These are phyloP conservation scores for Lipomyces chichibuensis DNA, from an alignment of 805 yeast species.

Conservation along the genomic window DNA sequence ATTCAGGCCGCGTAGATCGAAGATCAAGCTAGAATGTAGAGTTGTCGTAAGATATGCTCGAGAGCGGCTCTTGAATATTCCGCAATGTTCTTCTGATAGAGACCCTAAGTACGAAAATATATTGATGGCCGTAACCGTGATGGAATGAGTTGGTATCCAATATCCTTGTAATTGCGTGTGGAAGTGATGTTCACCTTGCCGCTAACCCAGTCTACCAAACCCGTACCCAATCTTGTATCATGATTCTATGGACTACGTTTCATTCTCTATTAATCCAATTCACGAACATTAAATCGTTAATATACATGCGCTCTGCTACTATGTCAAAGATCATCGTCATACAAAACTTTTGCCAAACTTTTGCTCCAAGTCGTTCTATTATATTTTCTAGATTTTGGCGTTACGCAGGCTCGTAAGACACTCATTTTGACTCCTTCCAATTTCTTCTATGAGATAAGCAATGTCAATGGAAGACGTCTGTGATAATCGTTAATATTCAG, in stretches of 20 bases:
- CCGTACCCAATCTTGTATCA: background rate
- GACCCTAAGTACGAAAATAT: background rate
- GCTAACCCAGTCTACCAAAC: background rate
- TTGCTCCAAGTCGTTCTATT: background rate
- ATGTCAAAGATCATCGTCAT: background rate
- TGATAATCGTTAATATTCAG: background rate
- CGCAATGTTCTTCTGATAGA: background rate
- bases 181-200: background rate
- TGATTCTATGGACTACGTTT: background rate
- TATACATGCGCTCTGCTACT: background rate
- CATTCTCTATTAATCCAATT: background rate
- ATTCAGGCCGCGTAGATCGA: no score
- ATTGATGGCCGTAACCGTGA: background rate
- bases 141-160: background rate
- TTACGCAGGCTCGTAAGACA: constrained; percentile 24
- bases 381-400: constrained; percentile 11
- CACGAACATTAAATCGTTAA: background rate
- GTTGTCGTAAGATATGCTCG: background rate
- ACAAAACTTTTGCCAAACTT: background rate
- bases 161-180: background rate
- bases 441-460: constrained; percentile 17
- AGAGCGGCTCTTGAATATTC: background rate
- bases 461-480: constrained; percentile 20
- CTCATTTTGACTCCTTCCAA: constrained; percentile 25
- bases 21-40: background rate